Evolutionary conservation across 2,329 filamentous ascomycete species (phyloP).

Genomic region (Fusarium drepaniforme): DNA sequence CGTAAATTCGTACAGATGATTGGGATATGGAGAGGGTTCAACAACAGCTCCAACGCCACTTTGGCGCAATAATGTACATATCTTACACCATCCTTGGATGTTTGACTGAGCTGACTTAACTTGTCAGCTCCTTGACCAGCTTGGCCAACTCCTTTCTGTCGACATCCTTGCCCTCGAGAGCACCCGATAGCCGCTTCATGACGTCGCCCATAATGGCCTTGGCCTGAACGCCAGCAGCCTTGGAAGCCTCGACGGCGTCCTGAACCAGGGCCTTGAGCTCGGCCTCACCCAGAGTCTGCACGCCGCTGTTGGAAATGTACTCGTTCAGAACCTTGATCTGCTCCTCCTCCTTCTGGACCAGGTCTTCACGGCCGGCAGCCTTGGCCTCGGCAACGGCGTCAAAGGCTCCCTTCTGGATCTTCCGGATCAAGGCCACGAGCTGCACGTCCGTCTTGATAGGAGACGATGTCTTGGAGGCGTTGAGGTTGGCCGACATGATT

Average conservation of each 20-base stretch:
- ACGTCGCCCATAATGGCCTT: slow-evolving; percentile 69
- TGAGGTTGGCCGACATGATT: slow-evolving; percentile 77
- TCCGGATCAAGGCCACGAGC: slow-evolving; percentile 75
- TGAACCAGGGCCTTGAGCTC: slow-evolving; percentile 69
- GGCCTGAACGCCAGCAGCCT: slow-evolving; percentile 56
- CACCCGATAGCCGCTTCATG: slow-evolving; percentile 70
- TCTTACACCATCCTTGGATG: slow-evolving; percentile 32
- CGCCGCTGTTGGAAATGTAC: slow-evolving; percentile 70
- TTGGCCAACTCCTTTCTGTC: slow-evolving; percentile 72
- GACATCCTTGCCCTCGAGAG: slow-evolving; percentile 72
- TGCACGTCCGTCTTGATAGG: slow-evolving; percentile 80
- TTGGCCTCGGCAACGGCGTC: slow-evolving; percentile 75
- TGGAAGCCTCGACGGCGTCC: slow-evolving; percentile 63
- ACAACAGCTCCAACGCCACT: slow-evolving; percentile 9
- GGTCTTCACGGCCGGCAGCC: slow-evolving; percentile 72
- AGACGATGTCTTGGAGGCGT: slow-evolving; percentile 77
- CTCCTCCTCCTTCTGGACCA: slow-evolving; percentile 76
- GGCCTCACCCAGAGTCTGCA: slow-evolving; percentile 68
- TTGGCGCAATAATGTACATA: slow-evolving; percentile 39
- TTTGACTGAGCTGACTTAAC: slow-evolving; percentile 15
- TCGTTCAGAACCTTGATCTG: slow-evolving; percentile 75
- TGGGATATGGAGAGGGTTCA: slow-evolving; percentile 25
- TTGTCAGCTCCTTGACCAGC: slow-evolving; percentile 67
- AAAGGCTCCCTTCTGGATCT: slow-evolving; percentile 68
- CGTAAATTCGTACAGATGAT: slow-evolving; percentile 15